Base-by-base conservation (phyloP, 371 early-diverging fungal genomes). In the Choanephora cucurbitarum region DNA sequence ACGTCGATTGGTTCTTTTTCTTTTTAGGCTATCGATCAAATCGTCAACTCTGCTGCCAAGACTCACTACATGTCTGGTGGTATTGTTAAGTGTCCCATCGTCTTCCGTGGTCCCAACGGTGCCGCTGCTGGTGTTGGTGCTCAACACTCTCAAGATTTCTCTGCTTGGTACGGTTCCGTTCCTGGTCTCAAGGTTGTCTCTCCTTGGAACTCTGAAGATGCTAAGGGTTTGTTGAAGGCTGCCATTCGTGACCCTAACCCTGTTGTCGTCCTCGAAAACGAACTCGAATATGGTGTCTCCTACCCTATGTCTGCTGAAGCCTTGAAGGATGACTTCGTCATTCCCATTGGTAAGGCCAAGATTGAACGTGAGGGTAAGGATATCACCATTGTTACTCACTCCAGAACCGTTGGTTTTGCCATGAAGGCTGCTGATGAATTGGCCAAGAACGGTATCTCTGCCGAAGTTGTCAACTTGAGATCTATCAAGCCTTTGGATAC, bases 71-170 rank as follows among this genome's bases (percentile, higher is more conserved):
- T 99, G 99, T 93, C 98, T 37, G 99, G 97, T 46, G 98, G 96
- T 42, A 80, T 86, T 18, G 90, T 91, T 34, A 67, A 70, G 50
- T 91, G 92, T 72, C 98, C 99, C 21, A 99, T 99, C 67, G 99
- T 99, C 13, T 99, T 99, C 90, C 91, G 99, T 69, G 99, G 99
- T 15, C 99, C 99, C 54, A 99, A 99, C 83, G 99, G 99, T 62
- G 97, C 96, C 46, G 96, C 98, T 62, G 90, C 94, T 41, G 99
- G 99, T 72, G 99, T 98, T 34, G 99, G 83, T 69, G 99, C 99
- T 43, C 99, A 99, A 84, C 99, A 99, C 85, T 99, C 99, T 28
- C 99, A 99, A 81, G 95, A 95, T 82, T 99, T 95, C 70, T 93
- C 96, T 64, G 92, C 96, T 50, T 98, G 97, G 95, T 99, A 97